A percentile compares a stretch with the other conserved stretches of the same genome.
Evolutionary conservation across 768 basidiomycete genomes (phyloP).

Genomic region (Butyriboletus loyo): DNA sequence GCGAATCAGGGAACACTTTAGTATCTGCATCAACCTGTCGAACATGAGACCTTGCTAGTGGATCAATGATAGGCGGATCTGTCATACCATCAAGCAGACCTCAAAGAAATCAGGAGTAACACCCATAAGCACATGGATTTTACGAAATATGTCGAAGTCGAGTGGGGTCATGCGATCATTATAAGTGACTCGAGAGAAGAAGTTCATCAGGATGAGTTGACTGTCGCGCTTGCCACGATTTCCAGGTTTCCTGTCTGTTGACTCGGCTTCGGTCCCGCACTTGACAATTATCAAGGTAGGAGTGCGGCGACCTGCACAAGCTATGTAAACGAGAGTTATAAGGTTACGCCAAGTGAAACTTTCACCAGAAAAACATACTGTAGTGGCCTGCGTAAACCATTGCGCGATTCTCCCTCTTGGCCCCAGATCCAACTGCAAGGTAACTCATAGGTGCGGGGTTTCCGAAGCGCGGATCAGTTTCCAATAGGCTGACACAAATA

Average conservation of each 20-base stretch:
- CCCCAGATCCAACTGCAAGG: slow-evolving; percentile 82
- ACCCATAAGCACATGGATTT: slow-evolving; percentile 95
- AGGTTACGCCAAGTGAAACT: not conserved
- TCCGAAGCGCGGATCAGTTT: slow-evolving; percentile 93
- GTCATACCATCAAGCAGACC: slow-evolving; percentile 88
- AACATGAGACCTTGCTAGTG: slow-evolving; percentile 9
- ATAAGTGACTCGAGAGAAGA: slow-evolving; percentile 98
- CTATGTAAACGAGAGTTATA: slow-evolving; percentile 33
- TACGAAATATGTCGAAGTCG: slow-evolving; percentile 97
- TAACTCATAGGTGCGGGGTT: slow-evolving; percentile 96
- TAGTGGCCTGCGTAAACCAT: slow-evolving; percentile 99
- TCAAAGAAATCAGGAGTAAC: slow-evolving; percentile 99
- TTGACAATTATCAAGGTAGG: slow-evolving; percentile 95
- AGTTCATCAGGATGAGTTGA: slow-evolving; percentile 99
- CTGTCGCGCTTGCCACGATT: slow-evolving; percentile 99
- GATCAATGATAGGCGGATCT: slow-evolving; percentile 6
- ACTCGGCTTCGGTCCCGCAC: slow-evolving; percentile 89
- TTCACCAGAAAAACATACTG: slow-evolving; percentile 51
- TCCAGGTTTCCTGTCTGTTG: slow-evolving; percentile 87
- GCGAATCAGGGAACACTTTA: slow-evolving; percentile 87
- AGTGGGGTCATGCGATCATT: slow-evolving; percentile 98
- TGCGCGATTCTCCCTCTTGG: slow-evolving; percentile 88
- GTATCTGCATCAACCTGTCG: slow-evolving; percentile 96
- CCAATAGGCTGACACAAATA: slow-evolving; percentile 87
- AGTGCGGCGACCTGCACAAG: slow-evolving; percentile 83